Conservation (phyloP, 257 asterid species). For the Fraxinus americana region DNA sequence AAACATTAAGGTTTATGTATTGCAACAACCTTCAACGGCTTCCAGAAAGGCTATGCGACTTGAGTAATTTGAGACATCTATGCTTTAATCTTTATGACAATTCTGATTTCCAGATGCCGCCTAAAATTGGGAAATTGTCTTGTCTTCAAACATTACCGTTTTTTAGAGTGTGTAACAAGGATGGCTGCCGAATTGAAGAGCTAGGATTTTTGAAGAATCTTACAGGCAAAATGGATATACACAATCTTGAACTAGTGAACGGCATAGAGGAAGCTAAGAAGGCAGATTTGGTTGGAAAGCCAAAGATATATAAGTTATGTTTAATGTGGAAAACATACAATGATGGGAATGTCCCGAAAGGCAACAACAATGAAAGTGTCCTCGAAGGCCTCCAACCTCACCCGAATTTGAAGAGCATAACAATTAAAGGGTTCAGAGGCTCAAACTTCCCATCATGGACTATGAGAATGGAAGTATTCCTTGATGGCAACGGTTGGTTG, state of each 20-base stretch:
- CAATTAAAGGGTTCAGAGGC: conserved; percentile 11
- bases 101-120: no score
- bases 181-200: no score
- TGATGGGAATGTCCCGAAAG: not conserved
- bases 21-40: not conserved
- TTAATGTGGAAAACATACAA: not conserved
- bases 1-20: conserved; percentile 8
- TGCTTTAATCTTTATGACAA: no score
- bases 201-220: no score
- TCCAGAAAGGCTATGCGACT: not conserved
- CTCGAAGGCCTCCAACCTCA: conserved; percentile 41
- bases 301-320: not conserved
- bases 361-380: conserved; percentile 20
- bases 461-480: not conserved
- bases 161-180: no score
- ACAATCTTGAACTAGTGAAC: not conserved
- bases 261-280: not conserved
- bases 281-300: conserved; percentile 5
- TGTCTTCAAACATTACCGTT: no score
- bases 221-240: no score
- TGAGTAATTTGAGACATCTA: not conserved
- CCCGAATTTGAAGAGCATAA: conserved; percentile 26
- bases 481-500: not conserved
- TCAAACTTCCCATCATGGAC: conserved; percentile 31
- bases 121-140: no score